Base-by-base conservation (phyloP, 305 asterid genomes). In the Fraxinus dipetala region DNA sequence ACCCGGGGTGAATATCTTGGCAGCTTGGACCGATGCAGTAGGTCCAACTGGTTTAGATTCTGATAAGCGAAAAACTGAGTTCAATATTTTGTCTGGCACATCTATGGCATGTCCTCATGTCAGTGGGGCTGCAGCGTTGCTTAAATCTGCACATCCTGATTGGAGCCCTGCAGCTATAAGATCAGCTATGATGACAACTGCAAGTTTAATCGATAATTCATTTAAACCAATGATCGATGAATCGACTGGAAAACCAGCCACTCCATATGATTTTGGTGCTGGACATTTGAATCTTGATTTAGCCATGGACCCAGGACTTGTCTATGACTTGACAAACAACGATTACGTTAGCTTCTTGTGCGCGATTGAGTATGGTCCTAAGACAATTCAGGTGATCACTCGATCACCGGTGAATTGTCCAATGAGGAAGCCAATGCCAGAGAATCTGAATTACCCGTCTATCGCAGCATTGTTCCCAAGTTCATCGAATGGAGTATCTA, bases 101-200 rank as follows among this genome's bases (percentile, higher is more conserved):
- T 95, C 99, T 32, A 95, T 95, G 99, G 95, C 99, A 32, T 95
- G 99, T 79, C 99, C 98, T 34, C 99, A 95, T 72, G 97, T 95
- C 0, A 90, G 97, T 79, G 99, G 98, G 18, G 99, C 98, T 34
- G 99, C 99, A 0, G 98, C 99, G 10, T 81, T 95, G 91, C 94
- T 95, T 1, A 95, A 93, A 83, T 92, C 98, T 2, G 97, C 98
- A 0, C 99, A 95, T 79, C 98, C 99, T 9, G 97, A 93, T 82
- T 95, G 99, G 98, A 91, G 93, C 76, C 98, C 98, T 0, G 99
- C 97, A 0, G 98, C 97, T 0, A 91, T 95, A 69, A 76, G 97
- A 82, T 95, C 99, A 0, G 99, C 99, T 0, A 91, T 95, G 92
- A 95, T 95, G 98, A 95, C 99, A 7, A 95, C 99, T 0, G 96